These are phyloP conservation scores for Odontarrhena argentea DNA, from an alignment of 345 rosid species.

Conservation along the genomic window DNA sequence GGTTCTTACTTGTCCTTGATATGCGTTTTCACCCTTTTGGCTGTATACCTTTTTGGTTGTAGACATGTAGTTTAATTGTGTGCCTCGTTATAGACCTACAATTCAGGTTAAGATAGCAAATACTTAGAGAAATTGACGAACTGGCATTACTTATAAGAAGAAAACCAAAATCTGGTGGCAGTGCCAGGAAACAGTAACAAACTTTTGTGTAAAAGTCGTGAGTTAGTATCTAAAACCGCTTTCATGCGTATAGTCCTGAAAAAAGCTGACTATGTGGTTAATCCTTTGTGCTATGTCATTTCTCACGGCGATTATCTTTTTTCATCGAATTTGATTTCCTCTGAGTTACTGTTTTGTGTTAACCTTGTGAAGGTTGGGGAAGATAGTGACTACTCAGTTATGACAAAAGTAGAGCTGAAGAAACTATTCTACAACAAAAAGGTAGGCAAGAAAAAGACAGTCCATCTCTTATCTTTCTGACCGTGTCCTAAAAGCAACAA, in stretches of 20 bases:
- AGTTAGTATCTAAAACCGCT: neutral
- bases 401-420: conserved; percentile 74
- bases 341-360: conserved; percentile 7
- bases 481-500: conserved; percentile 7
- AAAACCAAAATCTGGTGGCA: neutral
- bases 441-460: conserved; percentile 45
- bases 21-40: conserved; percentile 6
- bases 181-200: neutral
- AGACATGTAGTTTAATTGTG: conserved; percentile 6
- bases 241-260: neutral
- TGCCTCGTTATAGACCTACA: neutral
- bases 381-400: conserved; percentile 76
- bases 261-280: neutral
- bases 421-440: conserved; percentile 67
- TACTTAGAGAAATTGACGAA: conserved; percentile 6
- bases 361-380: conserved; percentile 62
- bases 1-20: conserved; percentile 49
- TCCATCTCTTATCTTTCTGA: conserved; percentile 9
- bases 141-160: neutral
- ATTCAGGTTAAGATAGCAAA: neutral
- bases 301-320: neutral
- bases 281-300: neutral
- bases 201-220: neutral
- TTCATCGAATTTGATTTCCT: too few relatives aligned
- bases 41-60: conserved; percentile 6